Evolutionary conservation across 768 basidiomycete species (phyloP), one percentile per base, ranked within the genome.

Genomic region (Mycena epipterygia): DNA sequence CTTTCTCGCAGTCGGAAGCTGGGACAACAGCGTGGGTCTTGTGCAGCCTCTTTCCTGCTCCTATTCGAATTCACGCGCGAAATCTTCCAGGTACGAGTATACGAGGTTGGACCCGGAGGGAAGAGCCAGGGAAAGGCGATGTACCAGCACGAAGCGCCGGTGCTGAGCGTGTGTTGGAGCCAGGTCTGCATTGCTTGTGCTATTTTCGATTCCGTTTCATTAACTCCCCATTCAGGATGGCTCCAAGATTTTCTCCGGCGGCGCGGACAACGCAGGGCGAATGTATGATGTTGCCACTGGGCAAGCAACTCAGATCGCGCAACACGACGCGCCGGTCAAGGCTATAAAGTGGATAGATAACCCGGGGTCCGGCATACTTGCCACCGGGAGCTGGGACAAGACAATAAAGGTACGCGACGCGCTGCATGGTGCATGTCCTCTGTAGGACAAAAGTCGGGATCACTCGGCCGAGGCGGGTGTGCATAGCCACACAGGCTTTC

Each of bases 331-430:
- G 57, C 94, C 94, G 17, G 89, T 97, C 73, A 94, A 91, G 79
- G 90, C 88, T 66, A 91, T 95, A 42, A 87, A 89, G 57, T 96
- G 93, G 90, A 85, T 95, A 64, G 93, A 96, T 68, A 87, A 91
- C 7, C 90, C 90, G 19, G 88, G 88, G 67, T 87, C 88, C 39
- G 89, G 94, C 16, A 90, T 96, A 71, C 85, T 97, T 23, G 95
- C 92, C 17, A 98, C 97, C 0, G 98, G 96, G 11, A 96, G 95
- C 59, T 99, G 98, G 98, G 97, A 99, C 80, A 97, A 97, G 82
- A 97, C 95, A 2, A 81, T 99, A 78, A 97, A 96, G 87, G 97
- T 97, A 73, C 64, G 83, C 76, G 5, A 71, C 71, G 30, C 73
- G 25, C 42, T 39, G 49, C 63, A 30, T 58, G 57, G n/a, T n/a